Evolutionary conservation across 805 yeast species (phyloP), one percentile per base, ranked within the genome.

Genomic region (Kodamaea fukazawae): DNA sequence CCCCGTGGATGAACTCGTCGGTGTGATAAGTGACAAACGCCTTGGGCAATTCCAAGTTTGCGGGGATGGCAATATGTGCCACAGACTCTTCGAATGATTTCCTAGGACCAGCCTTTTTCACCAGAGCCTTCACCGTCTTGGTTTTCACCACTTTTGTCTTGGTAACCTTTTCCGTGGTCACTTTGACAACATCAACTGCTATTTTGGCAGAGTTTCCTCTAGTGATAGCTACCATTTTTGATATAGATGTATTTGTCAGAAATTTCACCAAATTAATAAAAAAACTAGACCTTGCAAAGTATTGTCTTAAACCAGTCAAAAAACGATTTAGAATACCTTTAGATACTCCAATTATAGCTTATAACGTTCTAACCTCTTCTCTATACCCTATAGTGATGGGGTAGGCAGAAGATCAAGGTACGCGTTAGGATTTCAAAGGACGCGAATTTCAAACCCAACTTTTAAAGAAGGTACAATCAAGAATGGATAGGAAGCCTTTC

Each of bases 401-500:
- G 8, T 20, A 20, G 23, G 7, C 7, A 20, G 23, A 20, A 8
- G 23, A 6, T 8, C 8, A 20, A 20, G 23, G 8, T 6, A 20
- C 23, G 23, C 23, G 23, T 20, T 20, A 20, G 8, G 23, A 20
- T 20, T 20, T 20, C 23, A 20, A 20, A 20, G 8, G 7, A 20
- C 23, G 23, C 23, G 23, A 20, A 20, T 20, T 20, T 20, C 7
- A 20, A 6, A 6, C 23, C 7, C 23, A 20, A 20, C 23, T 20
- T 20, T 20, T 20, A 20, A 20, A 5, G 8, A 20, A 8, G 23
- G 7, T 20, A 20, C 8, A 13, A n/a, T n/a, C n/a, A 13, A 11
- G 14, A 13, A 30, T 30, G 33, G 33, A 30, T 17, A 33, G 12
- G 36, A 51, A 54, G 42, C 77, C 83, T 11, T 66, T 80, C 42